Evolutionary conservation across 495 filamentous ascomycete genomes (phyloP), one percentile per base, ranked within the genome.

Genomic region (Aspergillus funiculosus): DNA sequence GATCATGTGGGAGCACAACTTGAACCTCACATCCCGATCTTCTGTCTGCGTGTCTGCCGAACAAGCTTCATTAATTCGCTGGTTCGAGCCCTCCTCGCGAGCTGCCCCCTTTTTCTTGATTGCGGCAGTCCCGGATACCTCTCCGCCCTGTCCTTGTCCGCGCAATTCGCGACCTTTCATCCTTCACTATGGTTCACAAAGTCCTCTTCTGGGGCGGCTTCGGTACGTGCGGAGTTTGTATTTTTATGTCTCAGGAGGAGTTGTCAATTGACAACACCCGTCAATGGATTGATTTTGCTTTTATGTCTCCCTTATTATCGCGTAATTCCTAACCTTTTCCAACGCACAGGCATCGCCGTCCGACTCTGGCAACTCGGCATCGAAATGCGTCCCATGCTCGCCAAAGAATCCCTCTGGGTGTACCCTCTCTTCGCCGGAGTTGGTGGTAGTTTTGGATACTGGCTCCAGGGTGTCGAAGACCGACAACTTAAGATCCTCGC

Each of bases 161-260:
- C 28, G 15, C 34, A 25, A 15, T 46, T 31, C 41, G 30, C 45
- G 11, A 35, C 50, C 26, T 11, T 22, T 13, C 32, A 20, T 41
- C 43, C 28, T 14, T 17, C 47, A 60, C 51, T 53, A 61, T 80
- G 79, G 79, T 85, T 56, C 77, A 83, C 75, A 88, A 89, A 73
- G 77, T 95, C 67, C 68, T 95, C 67, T 95, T 96, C 80, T 98
- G 92, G 92, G 78, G 80, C 59, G 85, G 86, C 78, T 95, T 97
- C 81, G 92, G 92, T 98, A 83, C 59, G 74, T 69, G 43, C 48
- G 24, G 21, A 24, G 20, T 24, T 25, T 17, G 25, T 32, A 32
- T 46, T 35, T 46, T 24, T 39, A 25, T n/a, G 29, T 28, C 4
- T 14, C 20, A 11, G n/a, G 8, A 13, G 17, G 14, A 13, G 15